Percentiles rank a stretch among this genome's conserved stretches.
Evolutionary conservation across 495 filamentous ascomycete genomes (phyloP).

Genomic region (Bacidia rubella): DNA sequence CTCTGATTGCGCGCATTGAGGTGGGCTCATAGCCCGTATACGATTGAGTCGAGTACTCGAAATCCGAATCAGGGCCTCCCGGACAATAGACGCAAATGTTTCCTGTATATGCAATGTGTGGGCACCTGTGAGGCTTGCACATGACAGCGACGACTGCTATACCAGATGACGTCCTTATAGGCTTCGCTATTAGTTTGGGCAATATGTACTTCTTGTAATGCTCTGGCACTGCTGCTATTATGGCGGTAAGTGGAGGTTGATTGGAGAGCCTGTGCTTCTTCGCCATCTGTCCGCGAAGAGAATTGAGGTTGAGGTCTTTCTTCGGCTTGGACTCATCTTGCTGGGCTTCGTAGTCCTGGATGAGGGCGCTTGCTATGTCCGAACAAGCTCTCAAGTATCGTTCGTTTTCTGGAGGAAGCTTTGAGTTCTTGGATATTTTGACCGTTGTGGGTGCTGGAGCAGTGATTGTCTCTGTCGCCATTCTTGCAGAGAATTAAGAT

Average conservation of each 20-base stretch:
- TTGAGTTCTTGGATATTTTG: slow-evolving; percentile 51
- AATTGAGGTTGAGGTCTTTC: slow-evolving; percentile 88
- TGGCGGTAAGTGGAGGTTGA: slow-evolving; percentile 85
- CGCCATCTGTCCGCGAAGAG: slow-evolving; percentile 69
- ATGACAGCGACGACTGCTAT: slow-evolving; percentile 99
- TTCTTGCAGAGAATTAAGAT: too few relatives aligned
- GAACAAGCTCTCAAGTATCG: slow-evolving; percentile 86
- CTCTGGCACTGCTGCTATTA: slow-evolving; percentile 93
- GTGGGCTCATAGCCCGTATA: slow-evolving; percentile 98
- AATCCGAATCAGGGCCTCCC: slow-evolving; percentile 92
- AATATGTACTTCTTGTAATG: slow-evolving; percentile 99
- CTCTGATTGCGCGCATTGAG: slow-evolving; percentile 94
- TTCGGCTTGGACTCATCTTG: slow-evolving; percentile 54
- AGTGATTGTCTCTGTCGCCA: slow-evolving; percentile 54
- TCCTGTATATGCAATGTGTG: slow-evolving; percentile 93
- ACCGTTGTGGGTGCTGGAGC: slow-evolving; percentile 35
- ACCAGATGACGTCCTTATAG: slow-evolving; percentile 87
- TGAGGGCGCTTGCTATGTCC: slow-evolving; percentile 83
- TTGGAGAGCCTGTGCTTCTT: slow-evolving; percentile 79
- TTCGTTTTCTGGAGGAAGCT: slow-evolving; percentile 81
- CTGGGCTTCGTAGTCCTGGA: slow-evolving; percentile 77
- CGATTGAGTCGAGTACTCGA: slow-evolving; percentile 96
- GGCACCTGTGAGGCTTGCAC: slow-evolving; percentile 97
- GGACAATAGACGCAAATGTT: slow-evolving; percentile 99
- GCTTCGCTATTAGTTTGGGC: slow-evolving; percentile 89